Percentiles rank a stretch among this genome's conserved stretches.
These are phyloP conservation scores for Davidsoniella eucalypti DNA, from an alignment of 2,329 filamentous ascomycete genomes.

Conservation along the genomic window DNA sequence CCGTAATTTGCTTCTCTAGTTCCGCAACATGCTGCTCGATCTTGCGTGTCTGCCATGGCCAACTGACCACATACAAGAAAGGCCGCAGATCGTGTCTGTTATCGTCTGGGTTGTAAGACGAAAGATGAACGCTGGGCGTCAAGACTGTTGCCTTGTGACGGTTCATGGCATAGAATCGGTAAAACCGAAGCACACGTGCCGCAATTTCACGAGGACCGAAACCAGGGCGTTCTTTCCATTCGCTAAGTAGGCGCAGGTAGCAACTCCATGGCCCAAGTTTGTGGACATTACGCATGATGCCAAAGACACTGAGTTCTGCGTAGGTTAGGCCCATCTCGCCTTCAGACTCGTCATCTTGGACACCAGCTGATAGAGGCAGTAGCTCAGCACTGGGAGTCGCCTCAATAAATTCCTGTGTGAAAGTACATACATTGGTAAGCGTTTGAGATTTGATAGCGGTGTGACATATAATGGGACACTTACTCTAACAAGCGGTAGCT, in stretches of 20 bases:
- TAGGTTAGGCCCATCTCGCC: constrained; percentile 30
- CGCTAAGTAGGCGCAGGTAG: constrained; percentile 23
- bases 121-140: constrained; percentile 37
- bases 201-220: constrained; percentile 23
- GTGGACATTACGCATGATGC: constrained; percentile 24
- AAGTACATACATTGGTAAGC: background rate
- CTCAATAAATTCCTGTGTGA: constrained; percentile 35
- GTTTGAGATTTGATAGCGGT: background rate
- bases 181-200: constrained; percentile 28
- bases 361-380: constrained; percentile 24
- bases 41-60: constrained; percentile 26
- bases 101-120: constrained; percentile 24
- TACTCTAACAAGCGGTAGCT: constrained; percentile 41
- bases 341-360: constrained; percentile 24
- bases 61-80: constrained; percentile 25
- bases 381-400: constrained; percentile 40
- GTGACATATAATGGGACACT: background rate
- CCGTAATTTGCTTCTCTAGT: constrained; percentile 18
- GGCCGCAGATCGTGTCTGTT: constrained; percentile 25
- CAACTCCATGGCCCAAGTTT: constrained; percentile 26
- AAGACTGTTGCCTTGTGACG: constrained; percentile 47
- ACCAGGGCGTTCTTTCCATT: constrained; percentile 21
- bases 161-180: constrained; percentile 40
- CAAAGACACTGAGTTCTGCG: constrained; percentile 23
- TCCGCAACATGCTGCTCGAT: constrained; percentile 22